A percentile compares a stretch with the other conserved stretches of the same genome.
These are phyloP conservation scores for Aspergillus avenaceus DNA, from an alignment of 495 filamentous ascomycete species.

Conservation along the genomic window DNA sequence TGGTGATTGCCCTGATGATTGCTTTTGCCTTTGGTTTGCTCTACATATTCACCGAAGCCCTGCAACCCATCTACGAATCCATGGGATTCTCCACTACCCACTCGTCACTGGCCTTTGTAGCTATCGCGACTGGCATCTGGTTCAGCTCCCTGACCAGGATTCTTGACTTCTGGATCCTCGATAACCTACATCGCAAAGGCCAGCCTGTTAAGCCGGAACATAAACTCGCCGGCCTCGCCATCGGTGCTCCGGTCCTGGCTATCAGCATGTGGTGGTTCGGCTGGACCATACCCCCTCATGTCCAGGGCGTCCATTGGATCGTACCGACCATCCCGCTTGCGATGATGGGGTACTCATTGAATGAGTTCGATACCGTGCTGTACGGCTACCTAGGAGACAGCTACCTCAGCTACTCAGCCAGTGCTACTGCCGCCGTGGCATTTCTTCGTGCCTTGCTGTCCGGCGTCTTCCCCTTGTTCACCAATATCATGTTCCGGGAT, in stretches of 20 bases:
- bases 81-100: conserved; percentile 34
- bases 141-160: conserved; percentile 40
- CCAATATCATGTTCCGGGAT: conserved; percentile 35
- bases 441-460: conserved; percentile 42
- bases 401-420: conserved; percentile 48
- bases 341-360: conserved; percentile 45
- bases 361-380: conserved; percentile 47
- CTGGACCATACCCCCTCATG: conserved; percentile 46
- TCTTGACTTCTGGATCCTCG: conserved; percentile 32
- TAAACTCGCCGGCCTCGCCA: conserved; percentile 43
- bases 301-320: conserved; percentile 32
- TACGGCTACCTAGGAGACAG: conserved; percentile 52
- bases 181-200: conserved; percentile 18
- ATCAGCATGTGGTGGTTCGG: conserved; percentile 48
- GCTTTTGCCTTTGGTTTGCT: conserved; percentile 43
- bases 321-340: conserved; percentile 39
- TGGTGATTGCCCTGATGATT: conserved; percentile 34
- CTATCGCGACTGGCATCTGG: conserved; percentile 39
- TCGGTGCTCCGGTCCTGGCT: conserved; percentile 44
- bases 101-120: conserved; percentile 42
- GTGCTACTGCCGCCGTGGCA: conserved; percentile 45
- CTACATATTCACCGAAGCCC: conserved; percentile 50
- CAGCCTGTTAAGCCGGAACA: conserved; percentile 40
- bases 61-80: conserved; percentile 39
- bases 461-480: conserved; percentile 45